Evolutionary conservation across 139 green algal species (phyloP), one percentile per base, ranked within the genome.

Genomic region (Mesostigma viride): DNA sequence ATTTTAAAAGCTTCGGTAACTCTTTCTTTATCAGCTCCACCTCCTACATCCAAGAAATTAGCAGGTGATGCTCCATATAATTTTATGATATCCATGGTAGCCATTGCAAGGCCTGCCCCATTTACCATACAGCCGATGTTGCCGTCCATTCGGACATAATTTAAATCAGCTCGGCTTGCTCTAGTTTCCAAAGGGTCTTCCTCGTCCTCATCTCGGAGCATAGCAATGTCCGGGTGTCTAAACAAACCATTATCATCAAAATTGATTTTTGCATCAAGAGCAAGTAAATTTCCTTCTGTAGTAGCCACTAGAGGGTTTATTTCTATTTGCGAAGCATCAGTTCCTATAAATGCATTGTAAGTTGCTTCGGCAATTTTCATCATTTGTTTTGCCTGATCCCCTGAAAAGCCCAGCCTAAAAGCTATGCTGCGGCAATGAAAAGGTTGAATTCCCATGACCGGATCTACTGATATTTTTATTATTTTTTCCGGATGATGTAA

Each of bases 21-120:
- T 44, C 69, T 44, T 77, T 88, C 40, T 76, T 95, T 87, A 24
- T 60, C 84, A 34, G 91, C 91, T 46, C 84, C 89, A 40, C 91
- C 91, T 26, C 91, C 91, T 0, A 97, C 91, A 67, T 97, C 91
- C 47, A 97, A 75, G 77, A 97, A 97, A 68, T 97, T 97, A 35
- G 91, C 91, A 0, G 91, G 91, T 2, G 81, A 68, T 2, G 85
- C 89, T 0, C 91, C 91, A 51, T 92, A 79, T 57, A 95, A 73
- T 76, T 95, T 94, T 81, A 97, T 96, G 81, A 97, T 97, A 80
- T 97, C 91, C 90, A 97, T 96, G 31, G 89, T 97, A 1, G 90
- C 89, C 91, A 97, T 97, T 51, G 91, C 91, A 65, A 97, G 86
- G 1, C 91, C 91, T 0, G 91, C 91, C 3, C 91, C 91, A 72